Evolutionary conservation across 106 monocot species (phyloP), one percentile per base, ranked within the genome.

Genomic region (Platanthera guangdongensis): DNA sequence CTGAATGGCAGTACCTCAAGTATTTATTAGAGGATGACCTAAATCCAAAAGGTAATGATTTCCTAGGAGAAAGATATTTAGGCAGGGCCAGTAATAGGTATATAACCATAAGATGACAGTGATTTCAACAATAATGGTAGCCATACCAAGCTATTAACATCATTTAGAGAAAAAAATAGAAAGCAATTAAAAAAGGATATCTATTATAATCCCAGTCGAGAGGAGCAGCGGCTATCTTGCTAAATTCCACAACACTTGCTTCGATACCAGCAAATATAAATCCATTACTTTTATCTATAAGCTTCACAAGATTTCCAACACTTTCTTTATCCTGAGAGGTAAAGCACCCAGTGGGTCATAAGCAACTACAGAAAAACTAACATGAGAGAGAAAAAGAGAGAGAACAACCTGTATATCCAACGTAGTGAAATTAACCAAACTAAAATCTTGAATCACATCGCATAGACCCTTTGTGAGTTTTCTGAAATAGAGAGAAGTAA

Each of bases 261-360:
- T 97, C 83, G 55, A 91, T 91, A 74, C 91, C 78, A 59, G 87
- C 71, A 89, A 97, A 97, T 81, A 97, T 87, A 71, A 93, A 97
- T 46, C 93, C 96, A 77, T 97, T 96, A 84, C 86, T 91, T 77
- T 97, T 97, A 80, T 97, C 96, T 74, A 97, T 93, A 79, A 93
- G 70, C 68, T 97, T 97, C 80, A 97, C 84, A 72, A 97, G 93
- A 83, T 93, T 97, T 57, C 91, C 93, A 76, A 97, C 96, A 79
- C 96, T 97, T 82, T 91, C 96, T 78, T 87, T 91, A 81, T 97
- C 96, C 93, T 97, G 81, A 76, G 79, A 80, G 52, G 45, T n/a
- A 74, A 47, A 11, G 32, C 47, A n/a, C 13, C 13, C 32, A 65
- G 62, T 9, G 5, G 10, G 0, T 18, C n/a, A 18, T 19, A 14